phyloP scores from a whole-genome alignment of 345 rosid species.

The Salix suchowensis region DNA sequence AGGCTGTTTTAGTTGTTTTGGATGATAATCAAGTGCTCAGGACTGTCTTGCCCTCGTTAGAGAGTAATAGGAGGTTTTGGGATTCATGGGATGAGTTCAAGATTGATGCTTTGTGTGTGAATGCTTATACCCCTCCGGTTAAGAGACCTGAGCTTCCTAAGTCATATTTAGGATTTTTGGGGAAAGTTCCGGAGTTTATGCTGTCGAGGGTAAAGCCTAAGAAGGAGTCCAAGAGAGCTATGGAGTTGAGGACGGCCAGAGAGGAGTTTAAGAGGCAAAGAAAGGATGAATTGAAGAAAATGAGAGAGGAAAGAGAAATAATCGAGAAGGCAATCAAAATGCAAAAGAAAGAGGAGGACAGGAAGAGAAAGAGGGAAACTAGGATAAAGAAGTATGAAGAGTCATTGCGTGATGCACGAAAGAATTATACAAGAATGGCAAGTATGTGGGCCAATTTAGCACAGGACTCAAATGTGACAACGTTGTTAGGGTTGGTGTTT shows the following conservation, averaged over 20 bases:
- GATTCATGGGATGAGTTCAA: constrained; percentile 68
- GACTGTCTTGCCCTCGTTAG: constrained; percentile 70
- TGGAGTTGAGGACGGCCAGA: constrained; percentile 55
- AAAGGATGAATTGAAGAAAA: constrained; percentile 47
- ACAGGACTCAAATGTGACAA: constrained; percentile 59
- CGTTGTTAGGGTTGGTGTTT: constrained; percentile 63
- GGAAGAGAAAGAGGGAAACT: constrained; percentile 46
- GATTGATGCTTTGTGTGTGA: constrained; percentile 60
- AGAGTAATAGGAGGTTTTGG: constrained; percentile 76
- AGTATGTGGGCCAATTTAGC: constrained; percentile 63
- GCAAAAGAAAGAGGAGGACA: constrained; percentile 61
- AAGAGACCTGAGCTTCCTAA: constrained; percentile 67
- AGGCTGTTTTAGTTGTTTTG: constrained; percentile 70
- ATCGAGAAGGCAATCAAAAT: constrained; percentile 52
- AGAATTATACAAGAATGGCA: constrained; percentile 48
- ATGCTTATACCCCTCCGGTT: constrained; percentile 73
- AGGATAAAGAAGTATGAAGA: constrained; percentile 59
- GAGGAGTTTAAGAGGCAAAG: constrained; percentile 67
- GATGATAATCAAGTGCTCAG: constrained; percentile 76
- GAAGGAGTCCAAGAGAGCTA: constrained; percentile 61
- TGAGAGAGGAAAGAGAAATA: constrained; percentile 62
- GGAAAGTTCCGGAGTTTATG: constrained; percentile 62
- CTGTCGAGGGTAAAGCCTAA: constrained; percentile 50
- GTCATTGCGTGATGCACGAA: constrained; percentile 58
- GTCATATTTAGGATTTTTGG: constrained; percentile 71